phyloP scores from a whole-genome alignment of 345 rosid species.

The Eutrema yunnanense region DNA sequence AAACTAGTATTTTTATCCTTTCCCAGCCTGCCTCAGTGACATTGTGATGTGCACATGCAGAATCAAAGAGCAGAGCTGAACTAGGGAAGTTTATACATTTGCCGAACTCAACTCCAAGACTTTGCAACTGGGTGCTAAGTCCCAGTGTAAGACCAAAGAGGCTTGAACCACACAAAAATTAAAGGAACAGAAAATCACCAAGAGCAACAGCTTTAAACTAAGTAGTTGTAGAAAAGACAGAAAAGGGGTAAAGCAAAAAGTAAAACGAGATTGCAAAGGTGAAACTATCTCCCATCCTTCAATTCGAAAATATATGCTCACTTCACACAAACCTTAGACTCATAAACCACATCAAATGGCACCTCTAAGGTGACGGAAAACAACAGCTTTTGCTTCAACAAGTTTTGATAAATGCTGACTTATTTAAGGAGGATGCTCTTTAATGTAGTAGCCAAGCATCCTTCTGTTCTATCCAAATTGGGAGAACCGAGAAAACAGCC shows the following conservation, averaged over 20 bases:
- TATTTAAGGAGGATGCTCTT: neutral
- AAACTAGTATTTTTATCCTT: conserved; percentile 13
- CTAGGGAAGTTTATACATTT: conserved; percentile 3
- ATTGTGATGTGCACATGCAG: conserved; percentile 11
- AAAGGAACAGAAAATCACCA: neutral
- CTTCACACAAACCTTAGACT: neutral
- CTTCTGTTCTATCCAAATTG: neutral
- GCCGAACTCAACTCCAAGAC: conserved; percentile 16
- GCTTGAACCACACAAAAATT: neutral
- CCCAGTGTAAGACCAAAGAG: conserved; percentile 1
- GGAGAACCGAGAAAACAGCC: neutral
- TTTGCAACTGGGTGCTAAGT: conserved; percentile 28
- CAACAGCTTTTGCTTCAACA: neutral
- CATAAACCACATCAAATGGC: neutral
- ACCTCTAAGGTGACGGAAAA: neutral
- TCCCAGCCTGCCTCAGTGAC: conserved; percentile 27
- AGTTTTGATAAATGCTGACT: neutral
- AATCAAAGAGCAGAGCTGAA: conserved; percentile 30
- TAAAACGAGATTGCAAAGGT: neutral
- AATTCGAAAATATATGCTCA: neutral
- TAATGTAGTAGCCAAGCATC: neutral
- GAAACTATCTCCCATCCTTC: neutral
- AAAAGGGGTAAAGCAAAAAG: neutral
- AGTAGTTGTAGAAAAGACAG: neutral
- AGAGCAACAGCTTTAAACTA: conserved; percentile 2